Evolutionary conservation across 768 basidiomycete species (phyloP).

Genomic region (Russula sp.): DNA sequence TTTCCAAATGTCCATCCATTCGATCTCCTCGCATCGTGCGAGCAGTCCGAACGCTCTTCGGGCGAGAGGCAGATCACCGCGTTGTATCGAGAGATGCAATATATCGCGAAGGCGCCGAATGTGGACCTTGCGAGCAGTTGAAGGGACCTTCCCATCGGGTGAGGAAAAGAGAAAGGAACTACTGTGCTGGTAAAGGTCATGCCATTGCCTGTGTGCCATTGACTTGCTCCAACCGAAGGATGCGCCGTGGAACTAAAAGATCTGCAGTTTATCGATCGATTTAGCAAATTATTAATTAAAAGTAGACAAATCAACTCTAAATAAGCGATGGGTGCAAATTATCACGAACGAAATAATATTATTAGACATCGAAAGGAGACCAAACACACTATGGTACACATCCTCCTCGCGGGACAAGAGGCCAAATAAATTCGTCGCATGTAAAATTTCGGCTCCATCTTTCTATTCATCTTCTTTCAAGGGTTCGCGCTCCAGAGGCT

Average conservation of each 20-base stretch:
- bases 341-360: neutral
- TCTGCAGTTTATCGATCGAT: neutral
- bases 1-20: conserved; percentile 70
- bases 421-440: neutral
- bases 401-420: neutral
- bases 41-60: conserved; percentile 69
- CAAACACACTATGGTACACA: neutral
- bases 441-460: neutral
- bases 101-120: conserved; percentile 71
- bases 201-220: conserved; percentile 1
- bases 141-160: conserved; percentile 42
- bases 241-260: neutral
- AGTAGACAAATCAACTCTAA: no score
- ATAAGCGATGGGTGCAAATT: no score
- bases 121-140: conserved; percentile 60
- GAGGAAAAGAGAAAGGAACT: conserved; percentile 55
- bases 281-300: neutral
- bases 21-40: conserved; percentile 67
- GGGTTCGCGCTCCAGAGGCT: conserved; percentile 24
- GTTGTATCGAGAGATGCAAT: conserved; percentile 63
- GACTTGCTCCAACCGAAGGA: neutral
- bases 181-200: conserved; percentile 29
- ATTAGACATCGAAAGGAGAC: no score
- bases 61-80: conserved; percentile 58
- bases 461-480: conserved; percentile 13